Conservation (phyloP, 495 filamentous ascomycete species). For the Aspergillus diversus region DNA sequence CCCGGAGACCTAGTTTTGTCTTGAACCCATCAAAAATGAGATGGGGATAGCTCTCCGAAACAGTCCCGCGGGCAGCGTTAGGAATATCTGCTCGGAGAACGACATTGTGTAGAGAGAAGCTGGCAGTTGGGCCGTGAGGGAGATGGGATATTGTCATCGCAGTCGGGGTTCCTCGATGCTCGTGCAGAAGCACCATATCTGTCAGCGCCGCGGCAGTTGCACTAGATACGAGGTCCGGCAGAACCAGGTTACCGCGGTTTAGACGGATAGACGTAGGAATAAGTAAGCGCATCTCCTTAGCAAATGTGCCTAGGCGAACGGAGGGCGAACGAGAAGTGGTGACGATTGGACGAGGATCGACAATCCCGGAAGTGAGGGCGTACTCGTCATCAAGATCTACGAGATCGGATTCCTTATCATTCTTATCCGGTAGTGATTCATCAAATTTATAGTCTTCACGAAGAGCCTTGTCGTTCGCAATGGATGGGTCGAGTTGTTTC, state of each 20-base stretch:
- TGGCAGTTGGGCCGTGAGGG: conserved; percentile 89
- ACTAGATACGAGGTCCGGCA: conserved; percentile 80
- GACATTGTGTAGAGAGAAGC: conserved; percentile 93
- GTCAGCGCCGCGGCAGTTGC: conserved; percentile 77
- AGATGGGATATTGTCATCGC: conserved; percentile 89
- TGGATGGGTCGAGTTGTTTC: conserved; percentile 82
- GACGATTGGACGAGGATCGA: conserved; percentile 86
- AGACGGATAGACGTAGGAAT: conserved; percentile 88
- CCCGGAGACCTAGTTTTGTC: conserved; percentile 76
- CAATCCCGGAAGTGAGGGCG: conserved; percentile 77
- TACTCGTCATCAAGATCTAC: conserved; percentile 96
- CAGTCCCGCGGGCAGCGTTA: conserved; percentile 81
- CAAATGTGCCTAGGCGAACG: conserved; percentile 80
- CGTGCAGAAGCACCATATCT: conserved; percentile 87
- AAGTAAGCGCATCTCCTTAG: conserved; percentile 93
- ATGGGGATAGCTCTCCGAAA: conserved; percentile 92
- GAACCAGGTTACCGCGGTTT: conserved; percentile 87
- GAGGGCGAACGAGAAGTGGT: conserved; percentile 90
- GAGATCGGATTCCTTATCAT: conserved; percentile 44
- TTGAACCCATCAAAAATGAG: conserved; percentile 94
- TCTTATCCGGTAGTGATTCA: conserved; percentile 66
- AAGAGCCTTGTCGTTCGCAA: conserved; percentile 85
- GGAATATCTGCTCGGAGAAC: conserved; percentile 93
- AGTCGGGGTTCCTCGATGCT: conserved; percentile 92
- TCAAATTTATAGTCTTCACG: conserved; percentile 94